A percentile compares a stretch with the other conserved stretches of the same genome.
Evolutionary conservation across 306 rosid species (phyloP).

Genomic region (Echinosophora koreensis): DNA sequence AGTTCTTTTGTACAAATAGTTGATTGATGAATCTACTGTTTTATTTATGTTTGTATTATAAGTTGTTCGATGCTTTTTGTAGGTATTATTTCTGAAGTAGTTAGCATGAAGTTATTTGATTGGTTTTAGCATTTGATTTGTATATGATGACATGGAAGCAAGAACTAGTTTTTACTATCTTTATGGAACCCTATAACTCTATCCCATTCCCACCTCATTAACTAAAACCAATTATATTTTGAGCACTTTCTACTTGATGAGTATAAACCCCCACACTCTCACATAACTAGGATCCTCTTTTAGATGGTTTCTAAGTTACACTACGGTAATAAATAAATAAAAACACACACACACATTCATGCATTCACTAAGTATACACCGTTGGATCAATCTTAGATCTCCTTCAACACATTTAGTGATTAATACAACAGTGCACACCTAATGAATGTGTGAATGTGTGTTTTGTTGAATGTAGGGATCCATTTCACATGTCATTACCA

Average conservation of each 20-base stretch:
- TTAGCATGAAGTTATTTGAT: conserved; percentile 34
- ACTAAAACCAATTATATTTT: background rate
- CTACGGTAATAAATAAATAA: no score
- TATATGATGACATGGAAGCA: conserved; percentile 46
- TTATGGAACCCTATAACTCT: conserved; percentile 1
- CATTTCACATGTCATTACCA: background rate
- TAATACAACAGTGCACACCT: no score
- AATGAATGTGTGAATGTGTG: no score
- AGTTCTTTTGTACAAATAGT: conserved; percentile 55
- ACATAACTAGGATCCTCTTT: background rate
- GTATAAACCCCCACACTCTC: background rate
- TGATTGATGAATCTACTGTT: conserved; percentile 38
- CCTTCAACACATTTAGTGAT: no score
- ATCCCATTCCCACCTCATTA: background rate
- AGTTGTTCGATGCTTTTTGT: conserved; percentile 48
- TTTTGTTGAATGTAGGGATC: no score
- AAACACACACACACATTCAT: no score
- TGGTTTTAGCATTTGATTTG: conserved; percentile 45
- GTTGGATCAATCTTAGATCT: no score
- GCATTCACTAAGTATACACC: no score
- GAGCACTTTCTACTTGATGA: no score
- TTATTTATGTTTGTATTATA: conserved; percentile 46
- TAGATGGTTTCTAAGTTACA: no score
- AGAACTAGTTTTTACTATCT: conserved; percentile 40
- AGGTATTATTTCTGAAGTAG: conserved; percentile 50